Conservation (phyloP, 2,329 filamentous ascomycete species). For the Arachnomyces sp. region DNA sequence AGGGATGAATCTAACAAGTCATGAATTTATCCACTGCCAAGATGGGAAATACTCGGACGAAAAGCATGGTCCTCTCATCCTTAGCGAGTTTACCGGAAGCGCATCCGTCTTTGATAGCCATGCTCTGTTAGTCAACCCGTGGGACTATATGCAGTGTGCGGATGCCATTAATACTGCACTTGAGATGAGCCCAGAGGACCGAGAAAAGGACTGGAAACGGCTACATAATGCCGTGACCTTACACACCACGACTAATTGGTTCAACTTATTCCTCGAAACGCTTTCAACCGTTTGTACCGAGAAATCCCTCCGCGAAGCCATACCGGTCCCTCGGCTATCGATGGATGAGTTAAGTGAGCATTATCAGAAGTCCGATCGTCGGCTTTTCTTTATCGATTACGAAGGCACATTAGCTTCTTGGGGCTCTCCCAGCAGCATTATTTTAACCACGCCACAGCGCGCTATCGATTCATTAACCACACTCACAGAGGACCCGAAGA, state of each 20-base stretch:
- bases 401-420: constrained; percentile 87
- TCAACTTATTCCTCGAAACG: constrained; percentile 62
- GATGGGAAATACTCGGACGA: constrained; percentile 68
- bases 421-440: constrained; percentile 75
- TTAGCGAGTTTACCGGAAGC: constrained; percentile 93
- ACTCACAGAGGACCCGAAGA: constrained; percentile 68
- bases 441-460: constrained; percentile 77
- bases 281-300: constrained; percentile 73
- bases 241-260: constrained; percentile 82
- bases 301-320: constrained; percentile 76
- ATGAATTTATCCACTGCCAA: constrained; percentile 90
- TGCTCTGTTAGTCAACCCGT: constrained; percentile 83
- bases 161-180: constrained; percentile 77
- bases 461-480: constrained; percentile 78
- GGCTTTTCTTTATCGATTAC: constrained; percentile 86
- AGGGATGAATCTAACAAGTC: constrained; percentile 93
- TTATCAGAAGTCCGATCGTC: constrained; percentile 59
- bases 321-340: constrained; percentile 77
- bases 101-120: constrained; percentile 74
- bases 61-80: constrained; percentile 79
- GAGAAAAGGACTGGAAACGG: constrained; percentile 63
- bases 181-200: constrained; percentile 71
- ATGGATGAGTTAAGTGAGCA: constrained; percentile 55
- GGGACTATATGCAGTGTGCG: constrained; percentile 85
- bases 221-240: constrained; percentile 67